Evolutionary conservation across 2,329 filamentous ascomycete genomes (phyloP).

Genomic region (Aspergillus pseudoterreus): DNA sequence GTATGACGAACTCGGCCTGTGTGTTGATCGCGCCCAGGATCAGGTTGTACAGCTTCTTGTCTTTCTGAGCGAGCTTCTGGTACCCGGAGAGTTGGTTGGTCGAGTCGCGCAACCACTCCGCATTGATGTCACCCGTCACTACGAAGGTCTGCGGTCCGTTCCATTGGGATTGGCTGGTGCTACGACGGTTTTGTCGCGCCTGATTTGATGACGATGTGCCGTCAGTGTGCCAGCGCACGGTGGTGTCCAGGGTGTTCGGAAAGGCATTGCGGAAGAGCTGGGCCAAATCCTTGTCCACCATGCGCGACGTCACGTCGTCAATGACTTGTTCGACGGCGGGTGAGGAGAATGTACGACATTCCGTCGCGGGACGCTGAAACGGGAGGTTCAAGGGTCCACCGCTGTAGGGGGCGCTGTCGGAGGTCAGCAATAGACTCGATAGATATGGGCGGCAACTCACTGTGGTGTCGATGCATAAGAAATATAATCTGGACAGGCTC

Average conservation of each 20-base stretch:
- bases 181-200: neutral
- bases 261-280: slow-evolving; percentile 94
- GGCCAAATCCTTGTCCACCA: slow-evolving; percentile 83
- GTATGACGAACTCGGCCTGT: slow-evolving; percentile 89
- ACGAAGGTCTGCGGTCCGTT: slow-evolving; percentile 85
- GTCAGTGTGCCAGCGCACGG: slow-evolving; percentile 79
- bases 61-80: slow-evolving; percentile 76
- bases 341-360: slow-evolving; percentile 87
- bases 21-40: slow-evolving; percentile 95
- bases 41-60: slow-evolving; percentile 71
- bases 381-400: slow-evolving; percentile 74
- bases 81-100: slow-evolving; percentile 93
- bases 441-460: slow-evolving; percentile 38
- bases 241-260: slow-evolving; percentile 87
- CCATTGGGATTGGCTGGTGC: slow-evolving; percentile 56
- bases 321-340: slow-evolving; percentile 86
- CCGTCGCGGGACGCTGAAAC: slow-evolving; percentile 74
- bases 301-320: slow-evolving; percentile 69
- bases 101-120: slow-evolving; percentile 87
- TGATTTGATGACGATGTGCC: slow-evolving; percentile 39
- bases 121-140: slow-evolving; percentile 89
- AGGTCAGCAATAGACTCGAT: neutral
- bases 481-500: slow-evolving; percentile 64
- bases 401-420: slow-evolving; percentile 69
- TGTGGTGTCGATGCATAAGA: slow-evolving; percentile 58